Evolutionary conservation across 768 basidiomycete species (phyloP), one percentile per base, ranked within the genome.

Genomic region (Lactarius vividus): DNA sequence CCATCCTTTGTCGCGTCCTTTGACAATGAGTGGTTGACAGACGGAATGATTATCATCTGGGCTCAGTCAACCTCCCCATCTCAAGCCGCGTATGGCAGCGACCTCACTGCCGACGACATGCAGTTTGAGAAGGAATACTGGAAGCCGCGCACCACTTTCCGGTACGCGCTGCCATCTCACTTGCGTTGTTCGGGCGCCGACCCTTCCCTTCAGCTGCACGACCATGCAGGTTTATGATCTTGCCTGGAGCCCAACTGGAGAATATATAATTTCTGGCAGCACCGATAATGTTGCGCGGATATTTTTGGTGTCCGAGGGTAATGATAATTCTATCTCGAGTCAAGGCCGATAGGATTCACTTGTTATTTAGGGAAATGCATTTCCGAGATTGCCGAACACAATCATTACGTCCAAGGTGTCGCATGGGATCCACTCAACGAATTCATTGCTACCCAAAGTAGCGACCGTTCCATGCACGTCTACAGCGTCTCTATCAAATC

Each of bases 391-490:
- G 89, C 92, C 1, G 96, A 98, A 72, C 97, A 99, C 76, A 86
- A 84, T 39, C 96, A 98, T 76, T 98, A 92, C 74, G 97, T 99
- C 0, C 97, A 99, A 79, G 97, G 97, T 10, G 97, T 98, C 33
- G 93, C 96, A 0, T 99, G 97, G 97, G 97, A 99, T 70, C 97
- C 97, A 1, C 78, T 97, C 71, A 95, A 96, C 75, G 94, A 97
- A 75, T 98, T 91, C 74, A 92, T 99, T 67, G 96, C 97, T 4
- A 98, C 97, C 0, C 97, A 99, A 74, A 94, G 92, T 75, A 93
- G 90, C 72, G 97, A 99, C 77, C 84, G 96, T 55, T 91, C 94
- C 26, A 96, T 98, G 86, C 94, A 98, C 74, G 87, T 99, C 70
- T 94, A 98, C 77, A 84, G 85, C 68, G 87, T 98, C 70, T 85